phyloP scores from a whole-genome alignment of 2,329 filamentous ascomycete species.

The Neopestalotiopsis sp. region DNA sequence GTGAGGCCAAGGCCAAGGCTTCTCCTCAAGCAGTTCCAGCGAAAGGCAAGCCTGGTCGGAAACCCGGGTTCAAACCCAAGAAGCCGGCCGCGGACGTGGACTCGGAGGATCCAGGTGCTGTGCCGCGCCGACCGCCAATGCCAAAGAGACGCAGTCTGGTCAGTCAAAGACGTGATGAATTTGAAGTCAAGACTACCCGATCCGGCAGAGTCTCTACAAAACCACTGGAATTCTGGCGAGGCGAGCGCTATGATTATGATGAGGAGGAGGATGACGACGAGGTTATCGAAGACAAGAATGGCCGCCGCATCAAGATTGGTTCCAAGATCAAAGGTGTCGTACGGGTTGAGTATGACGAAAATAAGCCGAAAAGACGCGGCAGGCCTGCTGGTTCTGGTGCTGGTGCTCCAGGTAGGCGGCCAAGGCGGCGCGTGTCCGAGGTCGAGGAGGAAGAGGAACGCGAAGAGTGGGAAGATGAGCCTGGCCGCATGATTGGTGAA shows the following conservation, averaged over 20 bases:
- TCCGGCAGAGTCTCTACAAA: conserved; percentile 80
- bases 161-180: conserved; percentile 54
- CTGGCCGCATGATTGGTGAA: conserved; percentile 67
- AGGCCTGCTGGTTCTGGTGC: conserved; percentile 26
- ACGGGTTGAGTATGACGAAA: conserved; percentile 68
- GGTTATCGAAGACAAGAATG: conserved; percentile 44
- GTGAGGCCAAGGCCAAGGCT: conserved; percentile 21
- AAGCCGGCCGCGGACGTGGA: conserved; percentile 47
- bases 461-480: conserved; percentile 75
- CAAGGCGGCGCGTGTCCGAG: conserved; percentile 12
- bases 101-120: conserved; percentile 42
- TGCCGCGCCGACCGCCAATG: conserved; percentile 58
- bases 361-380: conserved; percentile 35
- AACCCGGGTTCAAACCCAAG: conserved; percentile 31
- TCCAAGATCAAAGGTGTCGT: conserved; percentile 76
- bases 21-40: conserved; percentile 30
- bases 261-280: conserved; percentile 54
- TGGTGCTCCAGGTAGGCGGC: conserved; percentile 18
- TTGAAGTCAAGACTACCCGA: conserved; percentile 65
- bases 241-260: conserved; percentile 77
- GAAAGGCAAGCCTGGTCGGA: conserved; percentile 38
- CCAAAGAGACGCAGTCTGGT: conserved; percentile 60
- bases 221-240: conserved; percentile 85
- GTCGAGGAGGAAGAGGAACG: conserved; percentile 58
- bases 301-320: conserved; percentile 62